Evolutionary conservation across 225 moss, liverwort and hornwort species (phyloP).

Genomic region (Polytrichum formosum): DNA sequence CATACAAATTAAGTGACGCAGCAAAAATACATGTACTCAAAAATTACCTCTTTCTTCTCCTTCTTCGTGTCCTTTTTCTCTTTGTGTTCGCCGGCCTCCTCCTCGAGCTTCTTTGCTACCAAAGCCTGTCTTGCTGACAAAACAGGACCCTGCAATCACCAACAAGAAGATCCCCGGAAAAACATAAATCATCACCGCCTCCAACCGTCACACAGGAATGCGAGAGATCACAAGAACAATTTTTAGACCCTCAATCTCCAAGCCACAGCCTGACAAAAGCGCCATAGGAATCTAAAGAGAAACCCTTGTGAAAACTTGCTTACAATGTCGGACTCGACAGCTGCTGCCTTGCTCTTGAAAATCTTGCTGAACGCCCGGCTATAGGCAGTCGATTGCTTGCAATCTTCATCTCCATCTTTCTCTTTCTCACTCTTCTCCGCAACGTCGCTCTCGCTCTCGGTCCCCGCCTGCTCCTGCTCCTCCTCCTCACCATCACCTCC

Average conservation of each 20-base stretch:
- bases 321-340: slow-evolving; percentile 43
- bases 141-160: slow-evolving; percentile 71
- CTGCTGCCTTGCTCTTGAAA: slow-evolving; percentile 46
- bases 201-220: too few species aligned
- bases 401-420: slow-evolving; percentile 2
- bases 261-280: neutral
- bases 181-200: too few species aligned
- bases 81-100: slow-evolving; percentile 55
- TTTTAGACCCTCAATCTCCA: too few species aligned
- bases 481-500: neutral
- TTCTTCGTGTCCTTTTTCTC: slow-evolving; percentile 52
- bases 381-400: slow-evolving; percentile 34
- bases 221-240: too few species aligned
- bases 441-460: slow-evolving; percentile 13
- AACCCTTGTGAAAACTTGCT: neutral
- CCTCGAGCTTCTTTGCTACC: slow-evolving; percentile 74
- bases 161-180: neutral
- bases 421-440: slow-evolving; percentile 14
- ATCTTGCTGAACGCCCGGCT: slow-evolving; percentile 66
- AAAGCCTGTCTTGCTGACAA: slow-evolving; percentile 79
- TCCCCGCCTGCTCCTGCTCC: neutral
- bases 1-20: too few species aligned
- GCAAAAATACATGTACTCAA: too few species aligned
- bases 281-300: too few species aligned
- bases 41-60: slow-evolving; percentile 74